phyloP scores from a whole-genome alignment of 2,329 filamentous ascomycete species.

The Xylariaceae sp. region DNA sequence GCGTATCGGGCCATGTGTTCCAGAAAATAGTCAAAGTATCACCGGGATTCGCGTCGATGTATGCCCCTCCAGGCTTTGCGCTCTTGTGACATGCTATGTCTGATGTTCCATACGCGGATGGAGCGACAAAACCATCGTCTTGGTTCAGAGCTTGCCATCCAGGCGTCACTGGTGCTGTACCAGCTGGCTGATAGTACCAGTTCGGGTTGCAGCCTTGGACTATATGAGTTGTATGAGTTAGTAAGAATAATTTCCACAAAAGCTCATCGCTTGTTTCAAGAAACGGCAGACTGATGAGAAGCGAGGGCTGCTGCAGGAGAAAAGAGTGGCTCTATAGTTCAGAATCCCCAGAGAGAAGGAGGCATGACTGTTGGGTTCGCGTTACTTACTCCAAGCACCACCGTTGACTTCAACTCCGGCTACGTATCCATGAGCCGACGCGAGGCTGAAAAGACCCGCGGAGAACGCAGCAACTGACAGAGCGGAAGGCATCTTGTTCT shows the following conservation, averaged over 20 bases:
- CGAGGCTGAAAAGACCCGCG: conserved; percentile 13
- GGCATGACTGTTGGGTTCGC: too few species aligned
- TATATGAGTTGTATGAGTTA: too few species aligned
- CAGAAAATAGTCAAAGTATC: conserved; percentile 30
- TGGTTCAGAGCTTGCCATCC: conserved; percentile 42
- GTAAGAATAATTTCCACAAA: too few species aligned
- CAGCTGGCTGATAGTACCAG: conserved; percentile 23
- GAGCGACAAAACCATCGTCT: conserved; percentile 49
- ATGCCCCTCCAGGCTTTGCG: conserved; percentile 33
- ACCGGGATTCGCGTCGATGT: conserved; percentile 25
- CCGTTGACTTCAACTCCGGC: conserved; percentile 21
- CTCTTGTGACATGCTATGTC: conserved; percentile 47
- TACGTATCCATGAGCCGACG: conserved; percentile 23
- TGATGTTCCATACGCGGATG: conserved; percentile 33
- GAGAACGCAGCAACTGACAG: conserved; percentile 11
- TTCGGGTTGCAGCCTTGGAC: conserved; percentile 21
- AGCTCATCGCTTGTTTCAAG: too few species aligned
- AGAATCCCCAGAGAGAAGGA: too few species aligned
- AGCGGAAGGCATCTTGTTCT: conserved; percentile 14
- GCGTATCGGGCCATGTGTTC: conserved; percentile 33
- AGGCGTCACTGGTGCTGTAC: conserved; percentile 16
- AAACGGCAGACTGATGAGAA: too few species aligned
- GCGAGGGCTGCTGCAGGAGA: too few species aligned
- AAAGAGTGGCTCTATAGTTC: too few species aligned
- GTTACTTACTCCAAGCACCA: conserved; percentile 14